A percentile compares a stretch with the other conserved stretches of the same genome.
Conservation (phyloP, 1,284 basidiomycete genomes). For the Schizophyllum commune region DNA sequence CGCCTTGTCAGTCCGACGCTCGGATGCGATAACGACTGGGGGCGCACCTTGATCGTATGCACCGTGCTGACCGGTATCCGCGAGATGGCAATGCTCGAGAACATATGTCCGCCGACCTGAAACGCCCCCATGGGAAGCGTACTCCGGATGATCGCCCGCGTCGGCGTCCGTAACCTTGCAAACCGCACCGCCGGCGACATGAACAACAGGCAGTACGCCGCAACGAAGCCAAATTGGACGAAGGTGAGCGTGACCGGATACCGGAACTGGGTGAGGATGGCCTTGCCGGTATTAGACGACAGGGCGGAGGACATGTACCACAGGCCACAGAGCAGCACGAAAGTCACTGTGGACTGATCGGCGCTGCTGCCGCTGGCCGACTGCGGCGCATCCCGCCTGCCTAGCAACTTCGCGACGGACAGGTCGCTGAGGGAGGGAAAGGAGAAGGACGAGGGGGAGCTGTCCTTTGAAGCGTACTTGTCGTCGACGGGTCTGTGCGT, state of each 20-base stretch:
- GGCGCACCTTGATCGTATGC: conserved; percentile 92
- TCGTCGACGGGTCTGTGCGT: background rate
- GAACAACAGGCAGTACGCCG: conserved; percentile 76
- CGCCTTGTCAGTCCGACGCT: background rate
- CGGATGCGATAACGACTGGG: conserved; percentile 18
- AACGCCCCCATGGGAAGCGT: conserved; percentile 93
- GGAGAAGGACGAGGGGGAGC: background rate
- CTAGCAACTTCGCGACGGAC: background rate
- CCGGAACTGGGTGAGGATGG: conserved; percentile 80
- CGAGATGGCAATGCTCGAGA: conserved; percentile 93
- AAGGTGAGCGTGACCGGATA: conserved; percentile 93
- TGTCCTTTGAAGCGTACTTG: background rate
- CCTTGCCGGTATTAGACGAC: conserved; percentile 85
- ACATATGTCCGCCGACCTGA: conserved; percentile 95
- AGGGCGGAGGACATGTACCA: conserved; percentile 85
- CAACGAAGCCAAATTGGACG: conserved; percentile 94
- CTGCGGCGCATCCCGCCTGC: background rate
- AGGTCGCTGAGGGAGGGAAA: background rate
- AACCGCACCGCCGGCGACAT: conserved; percentile 68
- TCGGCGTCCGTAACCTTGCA: conserved; percentile 63
- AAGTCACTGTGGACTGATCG: conserved; percentile 30
- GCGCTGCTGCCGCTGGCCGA: background rate
- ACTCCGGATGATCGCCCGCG: conserved; percentile 62
- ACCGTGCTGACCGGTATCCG: conserved; percentile 96
- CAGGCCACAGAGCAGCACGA: conserved; percentile 62